These are phyloP conservation scores for Chrysopogon serrulatus DNA, from an alignment of 176 grass and related monocot genomes.

Conservation along the genomic window DNA sequence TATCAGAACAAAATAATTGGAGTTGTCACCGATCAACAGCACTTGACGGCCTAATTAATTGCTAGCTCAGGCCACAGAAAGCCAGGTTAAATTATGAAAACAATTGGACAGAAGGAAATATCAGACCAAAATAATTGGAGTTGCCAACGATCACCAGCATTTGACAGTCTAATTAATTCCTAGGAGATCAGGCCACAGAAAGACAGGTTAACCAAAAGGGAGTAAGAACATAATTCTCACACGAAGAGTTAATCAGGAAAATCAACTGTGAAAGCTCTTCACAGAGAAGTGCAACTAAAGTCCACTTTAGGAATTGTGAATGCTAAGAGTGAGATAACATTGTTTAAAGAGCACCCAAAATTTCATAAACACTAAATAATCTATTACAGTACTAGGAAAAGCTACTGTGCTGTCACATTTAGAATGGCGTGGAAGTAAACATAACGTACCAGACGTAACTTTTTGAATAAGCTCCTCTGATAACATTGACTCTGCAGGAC, in stretches of 20 bases:
- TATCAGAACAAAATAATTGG: not conserved
- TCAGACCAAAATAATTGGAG: not conserved
- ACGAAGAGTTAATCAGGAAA: not conserved
- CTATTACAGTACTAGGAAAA: not conserved
- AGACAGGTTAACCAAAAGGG: not conserved
- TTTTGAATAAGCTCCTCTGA: conserved; percentile 87
- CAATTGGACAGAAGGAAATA: not conserved
- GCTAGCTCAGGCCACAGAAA: not conserved
- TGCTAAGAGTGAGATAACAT: not conserved
- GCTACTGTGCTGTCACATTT: not conserved
- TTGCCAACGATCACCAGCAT: not conserved
- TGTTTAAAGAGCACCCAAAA: not conserved
- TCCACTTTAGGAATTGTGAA: not conserved
- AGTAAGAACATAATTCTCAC: not conserved
- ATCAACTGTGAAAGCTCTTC: not conserved
- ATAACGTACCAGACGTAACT: conserved; percentile 64
- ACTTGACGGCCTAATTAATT: not conserved
- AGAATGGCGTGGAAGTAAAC: not conserved
- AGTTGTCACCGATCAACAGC: not conserved
- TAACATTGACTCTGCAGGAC: conserved; percentile 41
- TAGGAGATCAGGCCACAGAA: not conserved
- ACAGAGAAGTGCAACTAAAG: not conserved
- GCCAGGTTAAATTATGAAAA: not conserved
- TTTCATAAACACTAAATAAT: not conserved
- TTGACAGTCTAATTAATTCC: not conserved